phyloP scores from a whole-genome alignment of 805 yeast genomes.

The Lipomyces mesembrius region DNA sequence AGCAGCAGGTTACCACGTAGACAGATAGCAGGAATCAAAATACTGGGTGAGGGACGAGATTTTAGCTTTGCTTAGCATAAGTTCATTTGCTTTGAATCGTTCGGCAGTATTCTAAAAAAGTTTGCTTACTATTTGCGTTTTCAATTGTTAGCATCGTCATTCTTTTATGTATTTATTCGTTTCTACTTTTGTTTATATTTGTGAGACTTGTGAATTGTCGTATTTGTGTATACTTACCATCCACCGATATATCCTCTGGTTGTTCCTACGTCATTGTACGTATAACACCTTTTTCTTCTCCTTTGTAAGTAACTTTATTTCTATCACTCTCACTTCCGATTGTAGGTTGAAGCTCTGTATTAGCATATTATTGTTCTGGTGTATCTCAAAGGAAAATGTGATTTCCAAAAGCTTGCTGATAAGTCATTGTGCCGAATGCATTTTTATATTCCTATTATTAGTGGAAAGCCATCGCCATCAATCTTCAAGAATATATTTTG shows the following conservation, averaged over 20 bases:
- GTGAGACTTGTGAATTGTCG: not conserved
- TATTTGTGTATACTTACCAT: not conserved
- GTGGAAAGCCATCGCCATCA: not conserved
- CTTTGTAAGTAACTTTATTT: not conserved
- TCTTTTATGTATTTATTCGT: not conserved
- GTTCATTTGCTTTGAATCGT: not conserved
- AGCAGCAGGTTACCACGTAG: constrained; percentile 24
- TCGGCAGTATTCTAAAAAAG: not conserved
- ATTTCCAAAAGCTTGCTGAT: not conserved
- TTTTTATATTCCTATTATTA: too few species aligned
- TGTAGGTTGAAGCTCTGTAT: constrained; percentile 3
- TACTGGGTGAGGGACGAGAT: not conserved
- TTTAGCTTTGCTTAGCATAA: not conserved
- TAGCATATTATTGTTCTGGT: not conserved
- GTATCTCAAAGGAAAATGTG: not conserved
- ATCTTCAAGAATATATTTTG: not conserved
- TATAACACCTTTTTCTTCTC: not conserved
- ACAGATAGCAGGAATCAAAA: not conserved
- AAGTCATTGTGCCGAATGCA: not conserved
- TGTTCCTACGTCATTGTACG: not conserved
- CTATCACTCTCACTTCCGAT: not conserved
- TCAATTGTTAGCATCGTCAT: not conserved
- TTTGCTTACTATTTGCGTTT: not conserved
- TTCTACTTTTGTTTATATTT: not conserved
- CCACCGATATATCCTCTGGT: too few species aligned